Evolutionary conservation across 441 rosid genomes (phyloP).

Genomic region (Hura crepitans): DNA sequence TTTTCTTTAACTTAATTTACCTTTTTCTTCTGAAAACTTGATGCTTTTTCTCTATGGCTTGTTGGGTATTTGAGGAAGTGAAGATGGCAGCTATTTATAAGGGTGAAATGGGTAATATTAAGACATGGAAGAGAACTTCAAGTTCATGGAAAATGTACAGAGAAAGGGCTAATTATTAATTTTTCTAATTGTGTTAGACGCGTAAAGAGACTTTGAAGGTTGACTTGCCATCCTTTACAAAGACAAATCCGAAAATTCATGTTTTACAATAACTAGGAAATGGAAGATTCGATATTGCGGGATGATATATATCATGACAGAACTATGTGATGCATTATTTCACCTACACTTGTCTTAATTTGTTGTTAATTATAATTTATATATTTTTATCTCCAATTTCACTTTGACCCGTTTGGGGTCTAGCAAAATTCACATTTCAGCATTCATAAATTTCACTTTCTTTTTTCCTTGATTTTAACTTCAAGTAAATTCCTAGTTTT

Average conservation of each 20-base stretch:
- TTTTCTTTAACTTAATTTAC: not conserved
- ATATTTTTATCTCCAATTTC: not conserved
- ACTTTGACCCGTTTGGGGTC: not conserved
- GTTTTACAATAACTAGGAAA: not conserved
- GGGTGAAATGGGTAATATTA: not conserved
- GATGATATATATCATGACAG: not conserved
- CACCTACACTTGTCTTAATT: too few relatives aligned
- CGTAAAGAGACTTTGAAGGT: constrained; percentile 2
- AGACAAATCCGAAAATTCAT: too few relatives aligned
- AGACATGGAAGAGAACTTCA: not conserved
- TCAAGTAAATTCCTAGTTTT: too few relatives aligned
- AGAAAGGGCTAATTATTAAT: not conserved
- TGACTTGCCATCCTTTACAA: not conserved
- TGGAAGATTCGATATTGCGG: not conserved
- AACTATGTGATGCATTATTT: not conserved
- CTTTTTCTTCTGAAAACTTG: not conserved
- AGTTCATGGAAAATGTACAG: not conserved
- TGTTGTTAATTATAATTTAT: too few relatives aligned
- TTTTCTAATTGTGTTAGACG: not conserved
- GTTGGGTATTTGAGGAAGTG: not conserved
- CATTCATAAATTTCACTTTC: too few relatives aligned
- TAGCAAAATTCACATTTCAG: not conserved
- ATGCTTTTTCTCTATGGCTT: too few relatives aligned
- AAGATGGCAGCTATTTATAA: not conserved
- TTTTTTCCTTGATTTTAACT: too few relatives aligned